Evolutionary conservation across 257 asterid genomes (phyloP), one percentile per base, ranked within the genome.

Genomic region (Salvia splendens): DNA sequence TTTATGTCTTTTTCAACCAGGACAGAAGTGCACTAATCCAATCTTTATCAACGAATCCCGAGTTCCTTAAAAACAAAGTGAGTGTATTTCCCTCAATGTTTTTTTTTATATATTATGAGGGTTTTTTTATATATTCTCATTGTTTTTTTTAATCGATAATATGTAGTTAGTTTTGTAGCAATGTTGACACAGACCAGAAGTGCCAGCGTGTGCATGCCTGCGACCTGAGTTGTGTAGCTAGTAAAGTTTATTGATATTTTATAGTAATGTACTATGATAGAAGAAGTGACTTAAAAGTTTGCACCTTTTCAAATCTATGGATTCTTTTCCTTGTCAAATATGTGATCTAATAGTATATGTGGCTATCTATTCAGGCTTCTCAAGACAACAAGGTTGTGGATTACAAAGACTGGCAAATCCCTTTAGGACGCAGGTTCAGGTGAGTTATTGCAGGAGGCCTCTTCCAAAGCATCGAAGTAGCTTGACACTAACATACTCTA

Each of bases 321-420:
- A 24, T n/a, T n/a, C 15, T 24, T 42, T 73, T 70, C 58, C 65
- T 15, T 11, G 42, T 40, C 12, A 11, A 54, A 56, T 48, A 51
- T 43, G 8, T 55, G 4, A 68, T 65, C 68, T 77, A 24, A 70
- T 71, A 35, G 40, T 35, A 54, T 42, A 28, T 42, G 14, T 15
- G 47, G 52, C 46, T 64, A 38, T 10, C 50, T 67, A 14, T 75
- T 72, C 81, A 93, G 97, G 94, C 95, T 65, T 93, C 97, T 72
- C 87, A 88, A 79, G 83, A 17, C 38, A 85, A 81, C 77, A 33
- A 67, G 89, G 99, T 93, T 66, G 92, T 93, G 64, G 99, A 93
- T 80, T 93, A 88, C 88, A 93, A 90, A 83, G 99, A 93, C 71
- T 93, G 99, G 99, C 99, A 93, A 82, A 84, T 90, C 75, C 97